Conservation (phyloP, 2,329 filamentous ascomycete species). For the Aureobasidium mangrovei region DNA sequence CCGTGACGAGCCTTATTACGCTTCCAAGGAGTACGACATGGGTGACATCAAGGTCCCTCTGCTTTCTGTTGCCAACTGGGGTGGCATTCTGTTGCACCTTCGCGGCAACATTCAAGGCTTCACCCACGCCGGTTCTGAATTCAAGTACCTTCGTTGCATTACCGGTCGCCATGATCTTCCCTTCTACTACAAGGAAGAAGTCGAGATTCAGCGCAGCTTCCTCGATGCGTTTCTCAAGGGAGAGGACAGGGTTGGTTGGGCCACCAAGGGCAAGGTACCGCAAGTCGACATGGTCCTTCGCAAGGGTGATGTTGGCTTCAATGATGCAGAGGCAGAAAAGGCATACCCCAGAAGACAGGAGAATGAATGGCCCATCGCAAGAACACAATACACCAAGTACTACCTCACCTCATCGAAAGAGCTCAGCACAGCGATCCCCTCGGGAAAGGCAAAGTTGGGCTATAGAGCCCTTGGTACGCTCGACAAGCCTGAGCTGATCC, state of each 20-base stretch:
- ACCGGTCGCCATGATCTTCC: conserved; percentile 61
- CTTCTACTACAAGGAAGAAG: conserved; percentile 60
- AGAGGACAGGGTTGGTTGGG: conserved; percentile 53
- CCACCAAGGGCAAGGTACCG: conserved; percentile 45
- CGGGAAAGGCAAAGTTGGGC: conserved; percentile 35
- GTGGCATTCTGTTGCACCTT: conserved; percentile 58
- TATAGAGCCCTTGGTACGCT: conserved; percentile 52
- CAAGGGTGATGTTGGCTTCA: conserved; percentile 57
- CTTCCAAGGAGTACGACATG: conserved; percentile 54
- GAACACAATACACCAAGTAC: conserved; percentile 54
- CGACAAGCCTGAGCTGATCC: conserved; percentile 43
- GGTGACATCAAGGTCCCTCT: conserved; percentile 58
- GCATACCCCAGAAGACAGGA: conserved; percentile 47
- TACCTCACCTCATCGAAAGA: conserved; percentile 44
- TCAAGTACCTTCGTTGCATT: conserved; percentile 61
- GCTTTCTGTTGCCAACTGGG: conserved; percentile 60
- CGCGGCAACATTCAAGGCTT: conserved; percentile 60
- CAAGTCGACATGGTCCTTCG: conserved; percentile 52
- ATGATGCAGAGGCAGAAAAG: conserved; percentile 49
- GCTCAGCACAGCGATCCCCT: conserved; percentile 30
- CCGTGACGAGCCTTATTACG: conserved; percentile 54
- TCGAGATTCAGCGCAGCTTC: conserved; percentile 57
- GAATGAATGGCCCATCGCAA: conserved; percentile 55
- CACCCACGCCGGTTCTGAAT: conserved; percentile 50
- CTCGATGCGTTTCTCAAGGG: conserved; percentile 61